Conservation (phyloP, 768 basidiomycete species). For the Pleurotus cornucopiae region DNA sequence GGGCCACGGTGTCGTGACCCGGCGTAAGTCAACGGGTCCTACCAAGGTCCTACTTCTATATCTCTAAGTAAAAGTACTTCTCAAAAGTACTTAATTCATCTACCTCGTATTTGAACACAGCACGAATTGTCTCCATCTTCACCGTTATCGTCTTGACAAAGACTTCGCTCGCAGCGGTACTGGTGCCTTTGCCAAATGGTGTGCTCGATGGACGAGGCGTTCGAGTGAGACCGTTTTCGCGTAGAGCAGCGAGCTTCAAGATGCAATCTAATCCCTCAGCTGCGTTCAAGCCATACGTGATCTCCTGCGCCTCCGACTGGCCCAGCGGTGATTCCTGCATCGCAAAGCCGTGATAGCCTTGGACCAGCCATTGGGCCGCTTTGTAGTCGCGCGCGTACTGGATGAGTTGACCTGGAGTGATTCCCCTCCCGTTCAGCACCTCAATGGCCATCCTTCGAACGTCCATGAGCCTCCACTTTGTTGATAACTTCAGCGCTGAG, state of each 20-base stretch:
- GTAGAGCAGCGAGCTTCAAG: not conserved
- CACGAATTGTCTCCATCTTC: not conserved
- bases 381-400: not conserved
- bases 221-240: not conserved
- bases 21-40: too few species aligned
- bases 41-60: too few species aligned
- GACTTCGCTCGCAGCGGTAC: too few species aligned
- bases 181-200: too few species aligned
- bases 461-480: not conserved
- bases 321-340: not conserved
- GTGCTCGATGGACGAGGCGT: too few species aligned
- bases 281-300: not conserved
- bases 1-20: too few species aligned
- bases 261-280: not conserved
- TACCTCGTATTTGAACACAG: not conserved
- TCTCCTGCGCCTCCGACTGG: not conserved
- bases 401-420: not conserved
- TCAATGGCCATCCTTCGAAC: slow-evolving; percentile 1
- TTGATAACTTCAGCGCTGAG: not conserved
- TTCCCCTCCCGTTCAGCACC: not conserved
- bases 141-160: too few species aligned
- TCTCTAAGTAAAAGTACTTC: not conserved
- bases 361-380: not conserved
- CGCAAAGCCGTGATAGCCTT: not conserved
- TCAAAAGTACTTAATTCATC: not conserved